Conservation (phyloP, 768 basidiomycete species). For the Lyophyllum shimeji region DNA sequence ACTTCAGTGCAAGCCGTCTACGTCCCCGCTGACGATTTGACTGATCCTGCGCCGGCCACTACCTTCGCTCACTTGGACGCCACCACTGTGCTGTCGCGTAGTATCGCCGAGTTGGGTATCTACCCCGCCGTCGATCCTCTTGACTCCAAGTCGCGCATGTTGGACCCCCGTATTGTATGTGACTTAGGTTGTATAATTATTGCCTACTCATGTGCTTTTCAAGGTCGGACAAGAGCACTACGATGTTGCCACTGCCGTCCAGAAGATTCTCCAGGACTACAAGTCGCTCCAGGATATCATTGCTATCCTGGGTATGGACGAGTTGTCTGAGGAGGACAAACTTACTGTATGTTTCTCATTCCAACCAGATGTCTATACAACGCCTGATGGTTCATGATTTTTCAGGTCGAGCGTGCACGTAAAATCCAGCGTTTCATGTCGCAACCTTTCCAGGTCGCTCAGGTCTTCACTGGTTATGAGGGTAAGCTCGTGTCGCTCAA, state of each 20-base stretch:
- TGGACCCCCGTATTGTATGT: conserved; percentile 97
- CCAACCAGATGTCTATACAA: neutral
- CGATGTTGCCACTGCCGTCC: conserved; percentile 92
- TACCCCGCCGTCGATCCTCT: conserved; percentile 99
- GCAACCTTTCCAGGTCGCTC: conserved; percentile 99
- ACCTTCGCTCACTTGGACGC: conserved; percentile 99
- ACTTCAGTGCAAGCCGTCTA: conserved; percentile 99
- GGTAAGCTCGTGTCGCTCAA: conserved; percentile 96
- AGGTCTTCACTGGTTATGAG: conserved; percentile 99
- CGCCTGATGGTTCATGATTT: neutral
- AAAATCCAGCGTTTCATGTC: conserved; percentile 99
- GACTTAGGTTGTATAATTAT: neutral
- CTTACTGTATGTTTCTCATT: conserved; percentile 67
- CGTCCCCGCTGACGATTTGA: conserved; percentile 99
- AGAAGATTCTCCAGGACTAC: conserved; percentile 97
- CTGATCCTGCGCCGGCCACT: conserved; percentile 98
- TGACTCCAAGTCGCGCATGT: conserved; percentile 99
- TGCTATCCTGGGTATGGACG: conserved; percentile 99
- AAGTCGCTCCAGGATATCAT: conserved; percentile 99
- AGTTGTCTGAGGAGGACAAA: conserved; percentile 99
- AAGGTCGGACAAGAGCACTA: conserved; percentile 92
- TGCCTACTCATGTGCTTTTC: neutral
- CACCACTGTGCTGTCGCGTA: conserved; percentile 98
- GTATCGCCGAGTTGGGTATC: conserved; percentile 98
- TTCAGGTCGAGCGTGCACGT: conserved; percentile 91